Evolutionary conservation across 345 rosid species (phyloP).

Genomic region (Erysimum cheiranthoides): DNA sequence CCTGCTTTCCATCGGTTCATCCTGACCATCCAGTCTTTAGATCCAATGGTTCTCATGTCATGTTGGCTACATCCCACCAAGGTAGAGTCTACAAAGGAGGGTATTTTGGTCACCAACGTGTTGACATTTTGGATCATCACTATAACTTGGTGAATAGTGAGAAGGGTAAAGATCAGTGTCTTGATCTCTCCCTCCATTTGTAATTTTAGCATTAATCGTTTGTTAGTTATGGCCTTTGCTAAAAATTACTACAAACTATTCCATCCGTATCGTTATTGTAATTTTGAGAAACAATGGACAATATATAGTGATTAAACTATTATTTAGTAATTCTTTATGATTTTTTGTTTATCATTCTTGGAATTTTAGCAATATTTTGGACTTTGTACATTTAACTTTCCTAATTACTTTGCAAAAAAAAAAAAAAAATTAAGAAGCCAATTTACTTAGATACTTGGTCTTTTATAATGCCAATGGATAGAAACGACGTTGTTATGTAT

Average conservation of each 20-base stretch:
- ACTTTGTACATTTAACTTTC: no score
- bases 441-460: no score
- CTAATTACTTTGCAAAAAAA: no score
- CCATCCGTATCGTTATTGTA: neutral
- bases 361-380: no score
- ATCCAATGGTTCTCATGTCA: slow-evolving; percentile 44
- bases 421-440: no score
- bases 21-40: slow-evolving; percentile 39
- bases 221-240: neutral
- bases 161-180: slow-evolving; percentile 52
- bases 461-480: no score
- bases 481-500: no score
- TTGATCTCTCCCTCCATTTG: slow-evolving; percentile 88
- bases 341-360: no score
- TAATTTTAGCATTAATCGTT: slow-evolving; percentile 42
- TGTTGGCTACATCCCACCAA: slow-evolving; percentile 39
- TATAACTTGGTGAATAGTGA: slow-evolving; percentile 30
- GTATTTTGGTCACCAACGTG: slow-evolving; percentile 31
- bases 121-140: slow-evolving; percentile 28
- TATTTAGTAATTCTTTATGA: neutral
- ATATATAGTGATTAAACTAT: neutral
- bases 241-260: neutral
- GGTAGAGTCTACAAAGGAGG: slow-evolving; percentile 53
- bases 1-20: slow-evolving; percentile 40
- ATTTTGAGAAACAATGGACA: neutral